Evolutionary conservation across 2,329 filamentous ascomycete species (phyloP).

Genomic region (Aspergillus proliferans): DNA sequence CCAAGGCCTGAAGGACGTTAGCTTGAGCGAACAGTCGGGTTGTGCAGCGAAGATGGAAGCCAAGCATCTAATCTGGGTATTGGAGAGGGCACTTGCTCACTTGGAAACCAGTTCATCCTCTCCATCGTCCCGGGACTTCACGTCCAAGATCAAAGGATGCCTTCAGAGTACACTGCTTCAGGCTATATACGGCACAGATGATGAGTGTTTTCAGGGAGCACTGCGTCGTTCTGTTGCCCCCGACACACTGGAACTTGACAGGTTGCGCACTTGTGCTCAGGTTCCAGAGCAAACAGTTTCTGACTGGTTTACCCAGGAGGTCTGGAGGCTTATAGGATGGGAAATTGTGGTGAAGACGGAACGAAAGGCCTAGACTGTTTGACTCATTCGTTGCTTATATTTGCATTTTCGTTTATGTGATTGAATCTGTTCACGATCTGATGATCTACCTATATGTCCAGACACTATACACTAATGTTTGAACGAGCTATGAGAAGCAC

Average conservation of each 20-base stretch:
- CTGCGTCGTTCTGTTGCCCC: slow-evolving; percentile 19
- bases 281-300: slow-evolving; percentile 31
- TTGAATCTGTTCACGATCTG: no score
- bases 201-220: slow-evolving; percentile 22
- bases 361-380: not conserved
- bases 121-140: slow-evolving; percentile 8
- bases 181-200: slow-evolving; percentile 35
- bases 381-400: no score
- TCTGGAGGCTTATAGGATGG: slow-evolving; percentile 56
- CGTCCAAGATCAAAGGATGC: slow-evolving; percentile 19
- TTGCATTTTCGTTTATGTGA: no score
- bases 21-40: slow-evolving; percentile 17
- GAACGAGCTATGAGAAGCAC: no score
- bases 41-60: slow-evolving; percentile 27
- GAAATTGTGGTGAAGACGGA: slow-evolving; percentile 29
- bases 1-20: slow-evolving; percentile 21
- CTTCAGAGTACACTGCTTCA: slow-evolving; percentile 39
- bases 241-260: slow-evolving; percentile 12
- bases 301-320: slow-evolving; percentile 51
- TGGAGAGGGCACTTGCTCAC: slow-evolving; percentile 25
- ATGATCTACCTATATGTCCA: no score
- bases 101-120: slow-evolving; percentile 11
- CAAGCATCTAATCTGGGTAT: slow-evolving; percentile 29
- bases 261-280: slow-evolving; percentile 1
- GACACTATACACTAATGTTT: no score